Conservation (phyloP, 257 asterid genomes). For the Solanum virginianum region DNA sequence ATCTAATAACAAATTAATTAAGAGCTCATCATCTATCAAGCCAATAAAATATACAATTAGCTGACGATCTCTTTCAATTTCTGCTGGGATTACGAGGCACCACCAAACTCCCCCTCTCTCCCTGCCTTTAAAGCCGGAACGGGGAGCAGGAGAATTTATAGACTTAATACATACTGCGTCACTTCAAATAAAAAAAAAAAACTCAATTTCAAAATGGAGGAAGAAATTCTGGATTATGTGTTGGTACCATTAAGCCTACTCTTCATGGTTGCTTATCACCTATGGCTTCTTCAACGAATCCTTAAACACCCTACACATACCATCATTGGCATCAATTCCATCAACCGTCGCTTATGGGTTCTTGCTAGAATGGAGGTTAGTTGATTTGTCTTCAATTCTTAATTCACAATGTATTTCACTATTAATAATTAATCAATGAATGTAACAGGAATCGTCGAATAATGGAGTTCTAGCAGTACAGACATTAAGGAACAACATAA, state of each 20-base stretch:
- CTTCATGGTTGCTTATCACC: constrained; percentile 50
- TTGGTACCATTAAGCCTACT: constrained; percentile 61
- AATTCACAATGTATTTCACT: background rate
- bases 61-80: background rate
- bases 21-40: background rate
- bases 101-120: background rate
- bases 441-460: constrained; percentile 37
- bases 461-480: constrained; percentile 78
- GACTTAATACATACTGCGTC: background rate
- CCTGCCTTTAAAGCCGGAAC: background rate
- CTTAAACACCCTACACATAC: constrained; percentile 51
- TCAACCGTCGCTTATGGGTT: constrained; percentile 86
- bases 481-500: constrained; percentile 76
- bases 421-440: background rate
- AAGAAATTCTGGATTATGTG: constrained; percentile 42
- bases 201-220: constrained; percentile 24
- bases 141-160: background rate
- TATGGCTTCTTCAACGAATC: constrained; percentile 65
- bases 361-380: constrained; percentile 84
- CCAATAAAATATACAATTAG: background rate
- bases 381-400: background rate
- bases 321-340: constrained; percentile 75
- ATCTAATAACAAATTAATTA: background rate
- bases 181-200: background rate
- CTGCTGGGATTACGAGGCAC: background rate